Conservation (phyloP, 2,329 filamentous ascomycete genomes). For the Colletotrichum eremochloae region DNA sequence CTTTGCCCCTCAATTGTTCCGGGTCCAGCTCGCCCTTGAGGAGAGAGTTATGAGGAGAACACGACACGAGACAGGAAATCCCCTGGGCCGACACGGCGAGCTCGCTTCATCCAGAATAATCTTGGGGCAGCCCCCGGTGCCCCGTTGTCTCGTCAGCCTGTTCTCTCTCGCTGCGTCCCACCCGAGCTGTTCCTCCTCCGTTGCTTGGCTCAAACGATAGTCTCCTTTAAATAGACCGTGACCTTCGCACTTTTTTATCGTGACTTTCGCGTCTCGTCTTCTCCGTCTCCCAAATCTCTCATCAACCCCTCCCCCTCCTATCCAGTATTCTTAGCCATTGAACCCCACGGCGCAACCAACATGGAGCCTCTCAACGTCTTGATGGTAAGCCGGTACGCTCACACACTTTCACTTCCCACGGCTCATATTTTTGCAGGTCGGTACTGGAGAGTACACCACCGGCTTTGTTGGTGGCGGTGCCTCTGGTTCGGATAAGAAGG, state of each 20-base stretch:
- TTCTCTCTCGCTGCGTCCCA: constrained; percentile 26
- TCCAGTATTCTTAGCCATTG: constrained; percentile 25
- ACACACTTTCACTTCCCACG: constrained; percentile 22
- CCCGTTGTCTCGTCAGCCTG: constrained; percentile 11
- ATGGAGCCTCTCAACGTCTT: constrained; percentile 76
- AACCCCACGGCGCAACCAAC: constrained; percentile 39
- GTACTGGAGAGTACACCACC: constrained; percentile 96
- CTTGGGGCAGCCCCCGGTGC: constrained; percentile 7
- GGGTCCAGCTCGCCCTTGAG: constrained; percentile 41
- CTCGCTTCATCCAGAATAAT: constrained; percentile 37
- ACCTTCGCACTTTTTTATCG: background rate
- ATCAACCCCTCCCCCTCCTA: constrained; percentile 2
- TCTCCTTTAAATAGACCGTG: constrained; percentile 34
- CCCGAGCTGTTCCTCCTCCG: constrained; percentile 10
- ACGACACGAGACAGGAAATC: constrained; percentile 25
- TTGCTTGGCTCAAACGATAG: constrained; percentile 21
- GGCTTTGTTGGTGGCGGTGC: constrained; percentile 89
- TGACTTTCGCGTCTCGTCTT: constrained; percentile 8
- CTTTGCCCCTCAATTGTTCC: constrained; percentile 55
- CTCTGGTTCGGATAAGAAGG: constrained; percentile 94
- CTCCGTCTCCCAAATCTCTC: constrained; percentile 21
- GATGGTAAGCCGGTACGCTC: constrained; percentile 66
- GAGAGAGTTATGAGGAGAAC: constrained; percentile 18
- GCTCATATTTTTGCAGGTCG: constrained; percentile 67
- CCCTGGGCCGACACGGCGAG: constrained; percentile 22